Conservation (phyloP, 768 basidiomycete species). For the Mycena capillaripes region DNA sequence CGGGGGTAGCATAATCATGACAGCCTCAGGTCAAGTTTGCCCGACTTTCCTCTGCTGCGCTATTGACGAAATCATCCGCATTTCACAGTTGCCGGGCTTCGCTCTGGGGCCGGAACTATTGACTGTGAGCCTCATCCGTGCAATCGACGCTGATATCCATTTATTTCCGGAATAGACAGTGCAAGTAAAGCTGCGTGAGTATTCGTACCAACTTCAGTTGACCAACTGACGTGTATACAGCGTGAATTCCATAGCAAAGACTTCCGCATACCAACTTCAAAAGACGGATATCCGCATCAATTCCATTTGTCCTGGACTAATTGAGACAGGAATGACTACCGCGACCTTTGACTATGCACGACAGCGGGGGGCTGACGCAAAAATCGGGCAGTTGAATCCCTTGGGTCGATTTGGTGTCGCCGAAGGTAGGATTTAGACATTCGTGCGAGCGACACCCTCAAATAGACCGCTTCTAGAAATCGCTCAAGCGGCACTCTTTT, state of each 20-base stretch:
- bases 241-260: conserved; percentile 91
- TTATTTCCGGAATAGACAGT: conserved; percentile 68
- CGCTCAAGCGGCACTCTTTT: conserved; percentile 86
- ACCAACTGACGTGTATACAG: conserved; percentile 51
- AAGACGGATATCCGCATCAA: conserved; percentile 91
- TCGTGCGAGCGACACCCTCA: conserved; percentile 11
- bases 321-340: conserved; percentile 94
- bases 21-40: conserved; percentile 85
- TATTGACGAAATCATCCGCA: conserved; percentile 4
- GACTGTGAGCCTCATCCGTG: conserved; percentile 71
- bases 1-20: conserved; percentile 89
- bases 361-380: conserved; percentile 76
- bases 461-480: conserved; percentile 70
- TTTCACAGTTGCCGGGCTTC: conserved; percentile 81
- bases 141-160: neutral
- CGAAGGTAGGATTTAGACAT: conserved; percentile 66
- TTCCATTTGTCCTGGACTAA: conserved; percentile 90
- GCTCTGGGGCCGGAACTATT: conserved; percentile 84
- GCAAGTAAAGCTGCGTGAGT: conserved; percentile 94
- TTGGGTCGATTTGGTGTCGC: conserved; percentile 86
- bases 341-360: conserved; percentile 85
- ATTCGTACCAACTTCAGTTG: neutral
- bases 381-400: conserved; percentile 90
- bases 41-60: neutral
- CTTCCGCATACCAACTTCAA: conserved; percentile 82